Evolutionary conservation across 2,329 filamentous ascomycete species (phyloP), one percentile per base, ranked within the genome.

Genomic region (Akanthomyces muscarius): DNA sequence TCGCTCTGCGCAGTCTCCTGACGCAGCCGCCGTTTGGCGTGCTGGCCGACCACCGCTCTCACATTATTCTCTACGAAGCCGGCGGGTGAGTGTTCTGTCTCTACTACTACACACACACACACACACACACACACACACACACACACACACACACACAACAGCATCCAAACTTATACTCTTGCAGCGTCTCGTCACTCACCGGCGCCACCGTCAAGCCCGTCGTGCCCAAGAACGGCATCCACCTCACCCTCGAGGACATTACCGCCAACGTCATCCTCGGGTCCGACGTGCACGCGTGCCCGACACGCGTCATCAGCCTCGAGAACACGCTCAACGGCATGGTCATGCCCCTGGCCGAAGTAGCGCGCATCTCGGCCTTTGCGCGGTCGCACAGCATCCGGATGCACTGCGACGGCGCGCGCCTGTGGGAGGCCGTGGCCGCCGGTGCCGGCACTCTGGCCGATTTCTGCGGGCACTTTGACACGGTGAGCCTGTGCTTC

Each of bases 261-360:
- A 75, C 88, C 71, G 82, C 85, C 65, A 78, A 89, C 66, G 85
- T 84, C 5, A 81, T 89, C 0, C 72, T 92, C 0, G 80, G 82
- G 66, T 83, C 90, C 61, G 86, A 96, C 68, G 83, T 95, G 23
- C 91, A 96, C 72, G 80, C 82, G 38, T 92, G 89, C 70, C 92
- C 92, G 0, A 96, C 92, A 0, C 85, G 85, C 51, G 84, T 97
- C 57, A 91, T 97, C 68, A 88, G 85, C 65, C 79, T 97, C 54
- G 92, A 97, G 72, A 97, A 96, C 72, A 97, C 93, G 1, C 82
- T 96, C 56, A 85, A 86, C 62, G 92, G 92, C 28, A 86, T 87
- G 69, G 81, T 97, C 51, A 89, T 91, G 81, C 93, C 92, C 0
- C 80, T 96, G 1, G 75, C 77, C 1, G 92, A 96, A 73, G 83